Evolutionary conservation across 108 stramenopile genomes (phyloP).

Genomic region (Nitzschia putrida): DNA sequence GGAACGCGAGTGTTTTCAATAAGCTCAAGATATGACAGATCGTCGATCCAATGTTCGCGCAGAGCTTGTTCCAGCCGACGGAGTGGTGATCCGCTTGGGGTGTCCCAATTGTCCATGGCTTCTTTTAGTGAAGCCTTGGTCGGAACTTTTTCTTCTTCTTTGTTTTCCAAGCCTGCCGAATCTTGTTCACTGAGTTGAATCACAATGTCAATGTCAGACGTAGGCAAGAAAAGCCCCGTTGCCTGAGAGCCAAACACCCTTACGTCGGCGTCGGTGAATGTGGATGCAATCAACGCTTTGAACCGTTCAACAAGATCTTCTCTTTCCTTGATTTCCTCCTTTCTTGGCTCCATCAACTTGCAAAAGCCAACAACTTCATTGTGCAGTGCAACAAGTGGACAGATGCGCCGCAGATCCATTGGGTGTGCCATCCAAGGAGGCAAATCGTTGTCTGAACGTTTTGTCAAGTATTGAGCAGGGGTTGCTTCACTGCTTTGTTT

Average conservation of each 20-base stretch:
- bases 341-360: conserved; percentile 78
- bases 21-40: conserved; percentile 84
- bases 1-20: conserved; percentile 90
- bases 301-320: conserved; percentile 55
- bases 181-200: conserved; percentile 41
- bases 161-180: not conserved
- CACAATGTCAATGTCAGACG: conserved; percentile 85
- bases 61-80: conserved; percentile 58
- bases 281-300: conserved; percentile 37
- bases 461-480: not conserved
- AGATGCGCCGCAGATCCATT: conserved; percentile 26
- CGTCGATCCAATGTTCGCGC: conserved; percentile 55
- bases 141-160: conserved; percentile 3
- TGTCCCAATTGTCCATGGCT: conserved; percentile 49
- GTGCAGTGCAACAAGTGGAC: conserved; percentile 83
- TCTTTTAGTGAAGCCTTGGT: conserved; percentile 25
- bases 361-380: conserved; percentile 95
- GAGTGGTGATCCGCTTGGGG: conserved; percentile 45
- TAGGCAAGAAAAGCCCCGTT: conserved; percentile 85
- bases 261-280: conserved; percentile 55
- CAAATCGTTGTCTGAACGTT: conserved; percentile 16
- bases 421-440: conserved; percentile 58
- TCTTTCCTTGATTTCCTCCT: conserved; percentile 64
- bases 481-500: not conserved
- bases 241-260: conserved; percentile 92